A percentile compares a stretch with the other conserved stretches of the same genome.
phyloP scores from a whole-genome alignment of 352 stramenopile species.

The Pythium apleroticum region DNA sequence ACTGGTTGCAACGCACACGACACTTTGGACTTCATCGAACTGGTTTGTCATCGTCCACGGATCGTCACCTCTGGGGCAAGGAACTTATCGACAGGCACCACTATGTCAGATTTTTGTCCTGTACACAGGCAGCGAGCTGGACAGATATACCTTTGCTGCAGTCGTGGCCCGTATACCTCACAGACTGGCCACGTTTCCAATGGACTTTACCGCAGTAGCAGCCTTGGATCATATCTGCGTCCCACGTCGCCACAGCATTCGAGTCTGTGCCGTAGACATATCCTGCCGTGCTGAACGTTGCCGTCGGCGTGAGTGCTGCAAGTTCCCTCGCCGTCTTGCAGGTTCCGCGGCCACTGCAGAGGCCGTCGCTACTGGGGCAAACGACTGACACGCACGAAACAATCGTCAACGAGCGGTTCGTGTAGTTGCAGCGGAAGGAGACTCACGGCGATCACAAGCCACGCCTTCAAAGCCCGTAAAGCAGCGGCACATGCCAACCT shows the following conservation, averaged over 20 bases:
- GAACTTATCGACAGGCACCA: conserved; percentile 28
- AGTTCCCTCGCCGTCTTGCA: conserved; percentile 56
- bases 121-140: conserved; percentile 4
- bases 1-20: conserved; percentile 64
- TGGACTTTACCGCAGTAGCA: conserved; percentile 88
- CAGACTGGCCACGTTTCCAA: conserved; percentile 41
- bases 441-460: conserved; percentile 64
- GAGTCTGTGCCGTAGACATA: conserved; percentile 74
- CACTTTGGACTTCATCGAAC: conserved; percentile 73
- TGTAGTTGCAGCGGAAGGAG: not conserved
- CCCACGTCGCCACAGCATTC: conserved; percentile 83
- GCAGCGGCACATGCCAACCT: conserved; percentile 54
- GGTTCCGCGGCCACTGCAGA: conserved; percentile 44
- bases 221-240: conserved; percentile 81
- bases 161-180: conserved; percentile 71
- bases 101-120: conserved; percentile 26
- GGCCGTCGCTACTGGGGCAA: conserved; percentile 36
- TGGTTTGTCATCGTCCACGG: conserved; percentile 81
- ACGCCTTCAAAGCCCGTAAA: conserved; percentile 62
- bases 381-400: conserved; percentile 36
- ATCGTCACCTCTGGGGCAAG: conserved; percentile 86
- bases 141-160: conserved; percentile 58
- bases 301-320: conserved; percentile 47
- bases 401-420: not conserved
- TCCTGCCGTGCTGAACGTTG: conserved; percentile 33